phyloP scores from a whole-genome alignment of 306 rosid species.

The Gynostemma pentaphyllum region DNA sequence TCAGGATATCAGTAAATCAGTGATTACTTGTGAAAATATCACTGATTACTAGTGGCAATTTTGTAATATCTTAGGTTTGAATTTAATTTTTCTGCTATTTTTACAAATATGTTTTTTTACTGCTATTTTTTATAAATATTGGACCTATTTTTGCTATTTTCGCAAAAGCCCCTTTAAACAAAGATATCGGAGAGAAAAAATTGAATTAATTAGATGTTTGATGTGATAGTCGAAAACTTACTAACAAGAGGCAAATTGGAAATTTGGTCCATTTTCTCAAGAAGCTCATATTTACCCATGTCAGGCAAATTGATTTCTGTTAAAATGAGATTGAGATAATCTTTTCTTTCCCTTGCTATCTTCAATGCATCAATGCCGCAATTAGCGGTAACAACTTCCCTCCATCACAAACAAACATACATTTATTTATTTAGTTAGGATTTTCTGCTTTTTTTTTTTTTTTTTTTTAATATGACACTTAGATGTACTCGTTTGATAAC shows the following conservation, averaged over 20 bases:
- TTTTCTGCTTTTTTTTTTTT: not conserved
- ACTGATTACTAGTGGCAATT: too few relatives aligned
- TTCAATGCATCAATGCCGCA: constrained; percentile 28
- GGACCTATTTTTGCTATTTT: too few relatives aligned
- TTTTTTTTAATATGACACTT: not conserved
- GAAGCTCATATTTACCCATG: constrained; percentile 20
- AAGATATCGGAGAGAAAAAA: too few relatives aligned
- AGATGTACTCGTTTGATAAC: too few relatives aligned
- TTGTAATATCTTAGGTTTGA: too few relatives aligned
- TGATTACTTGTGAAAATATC: too few relatives aligned
- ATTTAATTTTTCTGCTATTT: too few relatives aligned
- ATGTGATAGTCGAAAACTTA: constrained; percentile 16
- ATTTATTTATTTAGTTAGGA: not conserved
- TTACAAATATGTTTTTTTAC: too few relatives aligned
- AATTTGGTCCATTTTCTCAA: constrained; percentile 16
- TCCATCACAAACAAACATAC: not conserved
- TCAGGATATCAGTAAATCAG: too few relatives aligned
- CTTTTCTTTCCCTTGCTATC: constrained; percentile 12
- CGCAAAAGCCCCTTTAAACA: too few relatives aligned
- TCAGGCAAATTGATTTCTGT: constrained; percentile 29
- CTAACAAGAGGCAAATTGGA: constrained; percentile 22
- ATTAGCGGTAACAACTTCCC: constrained; percentile 28
- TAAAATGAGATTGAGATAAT: constrained; percentile 25
- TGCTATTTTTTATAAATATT: too few relatives aligned
- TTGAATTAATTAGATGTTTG: too few relatives aligned